Conservation (phyloP, 345 rosid genomes). For the Populus nigra region DNA sequence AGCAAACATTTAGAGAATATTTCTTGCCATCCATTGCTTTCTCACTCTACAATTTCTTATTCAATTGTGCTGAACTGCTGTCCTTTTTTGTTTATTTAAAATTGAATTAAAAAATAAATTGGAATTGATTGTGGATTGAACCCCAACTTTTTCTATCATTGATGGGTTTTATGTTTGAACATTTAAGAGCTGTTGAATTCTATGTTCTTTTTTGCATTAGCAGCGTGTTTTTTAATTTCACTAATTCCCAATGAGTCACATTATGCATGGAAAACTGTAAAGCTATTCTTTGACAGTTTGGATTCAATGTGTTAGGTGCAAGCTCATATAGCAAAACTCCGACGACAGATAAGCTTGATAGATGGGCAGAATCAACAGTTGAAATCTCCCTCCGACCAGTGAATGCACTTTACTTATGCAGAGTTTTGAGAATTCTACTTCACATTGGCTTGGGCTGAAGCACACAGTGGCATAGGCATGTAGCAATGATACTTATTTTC, state of each 20-base stretch:
- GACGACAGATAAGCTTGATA: conserved; percentile 28
- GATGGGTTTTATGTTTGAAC: conserved; percentile 2
- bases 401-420: conserved; percentile 19
- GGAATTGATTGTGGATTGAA: background rate
- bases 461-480: conserved; percentile 19
- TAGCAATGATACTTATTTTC: conserved; percentile 18
- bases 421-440: conserved; percentile 14
- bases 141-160: background rate
- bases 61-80: background rate
- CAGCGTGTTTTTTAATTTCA: background rate
- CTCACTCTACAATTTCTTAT: background rate
- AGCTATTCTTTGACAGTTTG: conserved; percentile 3
- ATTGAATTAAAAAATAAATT: background rate
- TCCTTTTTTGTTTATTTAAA: conserved; percentile 8
- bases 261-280: background rate
- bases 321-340: conserved; percentile 35
- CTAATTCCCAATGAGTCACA: background rate
- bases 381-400: conserved; percentile 54
- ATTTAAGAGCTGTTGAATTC: background rate
- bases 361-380: conserved; percentile 58
- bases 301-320: conserved; percentile 23
- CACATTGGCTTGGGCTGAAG: conserved; percentile 18
- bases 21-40: background rate
- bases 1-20: background rate
- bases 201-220: background rate